phyloP scores from a whole-genome alignment of 208 protist genomes.

The Leishmania guyanensis region DNA sequence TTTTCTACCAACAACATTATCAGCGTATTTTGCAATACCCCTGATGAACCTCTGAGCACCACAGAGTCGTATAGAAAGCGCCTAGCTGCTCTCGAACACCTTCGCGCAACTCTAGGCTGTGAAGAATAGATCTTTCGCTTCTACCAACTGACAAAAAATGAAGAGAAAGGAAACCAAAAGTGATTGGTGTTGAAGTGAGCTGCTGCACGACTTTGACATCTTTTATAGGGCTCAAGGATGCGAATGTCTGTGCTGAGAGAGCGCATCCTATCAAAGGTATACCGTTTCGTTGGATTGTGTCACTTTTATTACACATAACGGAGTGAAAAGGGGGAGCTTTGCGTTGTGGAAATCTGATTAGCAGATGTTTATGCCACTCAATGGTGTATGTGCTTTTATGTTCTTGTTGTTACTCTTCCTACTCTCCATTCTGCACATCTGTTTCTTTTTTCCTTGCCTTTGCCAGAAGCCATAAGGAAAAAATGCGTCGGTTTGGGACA shows the following conservation, averaged over 20 bases:
- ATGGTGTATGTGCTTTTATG: neutral
- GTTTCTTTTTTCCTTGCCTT: neutral
- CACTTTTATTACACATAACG: neutral
- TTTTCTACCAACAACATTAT: conserved; percentile 21
- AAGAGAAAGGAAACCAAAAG: neutral
- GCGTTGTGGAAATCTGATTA: neutral
- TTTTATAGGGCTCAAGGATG: neutral
- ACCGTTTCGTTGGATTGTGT: neutral
- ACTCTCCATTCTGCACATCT: neutral
- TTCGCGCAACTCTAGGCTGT: conserved; percentile 23
- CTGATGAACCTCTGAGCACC: neutral
- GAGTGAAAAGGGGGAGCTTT: neutral
- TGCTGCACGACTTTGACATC: neutral
- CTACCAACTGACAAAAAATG: neutral
- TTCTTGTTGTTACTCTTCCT: neutral
- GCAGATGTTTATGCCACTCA: neutral
- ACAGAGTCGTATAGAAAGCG: conserved; percentile 13
- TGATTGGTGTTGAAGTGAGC: neutral
- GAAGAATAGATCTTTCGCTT: conserved; percentile 6
- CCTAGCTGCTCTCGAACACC: conserved; percentile 8
- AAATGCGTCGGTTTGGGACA: conserved; percentile 27
- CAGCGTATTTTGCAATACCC: neutral
- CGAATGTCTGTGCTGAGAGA: neutral
- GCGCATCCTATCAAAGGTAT: neutral
- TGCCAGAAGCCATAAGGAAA: neutral